Percentiles rank a stretch among this genome's conserved stretches.
phyloP scores from a whole-genome alignment of 345 rosid species.

The Erucastrum elatum region DNA sequence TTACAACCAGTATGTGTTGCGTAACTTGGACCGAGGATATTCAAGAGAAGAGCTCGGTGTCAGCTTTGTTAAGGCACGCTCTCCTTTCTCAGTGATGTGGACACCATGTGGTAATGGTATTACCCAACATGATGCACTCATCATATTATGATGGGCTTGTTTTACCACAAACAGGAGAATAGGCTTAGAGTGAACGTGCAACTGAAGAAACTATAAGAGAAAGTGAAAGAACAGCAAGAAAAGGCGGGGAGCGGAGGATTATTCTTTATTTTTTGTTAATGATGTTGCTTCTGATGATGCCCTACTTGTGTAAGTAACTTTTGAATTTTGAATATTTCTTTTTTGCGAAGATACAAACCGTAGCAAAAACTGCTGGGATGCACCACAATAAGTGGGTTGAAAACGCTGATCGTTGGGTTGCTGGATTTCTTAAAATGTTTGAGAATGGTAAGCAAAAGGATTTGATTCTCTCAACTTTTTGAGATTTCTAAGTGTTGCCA shows the following conservation, averaged over 20 bases:
- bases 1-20: conserved; percentile 67
- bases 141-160: background rate
- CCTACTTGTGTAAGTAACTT: background rate
- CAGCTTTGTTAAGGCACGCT: conserved; percentile 63
- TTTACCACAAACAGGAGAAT: conserved; percentile 52
- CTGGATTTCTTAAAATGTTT: conserved; percentile 70
- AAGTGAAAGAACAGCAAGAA: conserved; percentile 70
- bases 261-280: background rate
- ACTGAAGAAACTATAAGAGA: conserved; percentile 55
- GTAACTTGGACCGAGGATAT: conserved; percentile 69
- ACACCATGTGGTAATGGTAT: background rate
- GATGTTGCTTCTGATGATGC: background rate
- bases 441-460: conserved; percentile 50
- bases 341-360: conserved; percentile 54
- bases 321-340: conserved; percentile 9
- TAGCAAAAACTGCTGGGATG: conserved; percentile 61
- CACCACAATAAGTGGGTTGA: conserved; percentile 64
- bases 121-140: conserved; percentile 1
- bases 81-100: background rate
- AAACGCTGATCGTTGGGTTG: conserved; percentile 65
- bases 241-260: conserved; percentile 29
- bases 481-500: background rate
- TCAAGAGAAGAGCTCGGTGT: conserved; percentile 71
- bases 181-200: conserved; percentile 65
- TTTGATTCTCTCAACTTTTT: background rate